phyloP scores from a whole-genome alignment of 306 rosid species.

The Prunus mume region DNA sequence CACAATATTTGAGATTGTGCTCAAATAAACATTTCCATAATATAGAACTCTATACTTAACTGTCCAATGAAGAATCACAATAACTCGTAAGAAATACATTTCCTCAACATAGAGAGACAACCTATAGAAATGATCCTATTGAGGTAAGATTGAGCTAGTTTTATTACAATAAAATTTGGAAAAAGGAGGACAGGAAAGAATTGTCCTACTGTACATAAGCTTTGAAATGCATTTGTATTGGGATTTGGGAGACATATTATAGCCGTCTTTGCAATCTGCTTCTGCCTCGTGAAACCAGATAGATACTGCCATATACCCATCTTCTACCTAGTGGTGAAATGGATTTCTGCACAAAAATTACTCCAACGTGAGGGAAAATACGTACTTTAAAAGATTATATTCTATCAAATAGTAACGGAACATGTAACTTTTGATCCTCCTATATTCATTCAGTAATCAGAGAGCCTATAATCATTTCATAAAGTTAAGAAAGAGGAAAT shows the following conservation, averaged over 20 bases:
- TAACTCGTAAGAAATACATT: not conserved
- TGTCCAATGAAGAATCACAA: not conserved
- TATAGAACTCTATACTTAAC: not conserved
- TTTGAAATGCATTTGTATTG: not conserved
- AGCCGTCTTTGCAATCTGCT: conserved; percentile 40
- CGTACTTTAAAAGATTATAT: not conserved
- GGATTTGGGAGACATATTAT: conserved; percentile 27
- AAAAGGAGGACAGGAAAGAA: not conserved
- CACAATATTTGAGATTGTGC: not conserved
- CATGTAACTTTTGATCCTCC: not conserved
- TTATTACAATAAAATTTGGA: conserved; percentile 9
- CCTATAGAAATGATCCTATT: not conserved
- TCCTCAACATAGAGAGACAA: not conserved
- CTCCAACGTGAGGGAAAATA: not conserved
- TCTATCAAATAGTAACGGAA: not conserved
- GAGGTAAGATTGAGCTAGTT: not conserved
- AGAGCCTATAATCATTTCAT: not conserved
- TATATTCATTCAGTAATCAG: not conserved
- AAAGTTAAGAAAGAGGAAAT: not conserved
- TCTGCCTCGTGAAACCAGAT: conserved; percentile 61
- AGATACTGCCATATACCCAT: conserved; percentile 89
- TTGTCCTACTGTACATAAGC: conserved; percentile 26
- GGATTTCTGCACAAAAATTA: conserved; percentile 50
- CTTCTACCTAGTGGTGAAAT: conserved; percentile 61
- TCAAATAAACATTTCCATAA: not conserved